A percentile compares a stretch with the other conserved stretches of the same genome.
Conservation (phyloP, 1,284 basidiomycete species). For the Polyporus tsugae region DNA sequence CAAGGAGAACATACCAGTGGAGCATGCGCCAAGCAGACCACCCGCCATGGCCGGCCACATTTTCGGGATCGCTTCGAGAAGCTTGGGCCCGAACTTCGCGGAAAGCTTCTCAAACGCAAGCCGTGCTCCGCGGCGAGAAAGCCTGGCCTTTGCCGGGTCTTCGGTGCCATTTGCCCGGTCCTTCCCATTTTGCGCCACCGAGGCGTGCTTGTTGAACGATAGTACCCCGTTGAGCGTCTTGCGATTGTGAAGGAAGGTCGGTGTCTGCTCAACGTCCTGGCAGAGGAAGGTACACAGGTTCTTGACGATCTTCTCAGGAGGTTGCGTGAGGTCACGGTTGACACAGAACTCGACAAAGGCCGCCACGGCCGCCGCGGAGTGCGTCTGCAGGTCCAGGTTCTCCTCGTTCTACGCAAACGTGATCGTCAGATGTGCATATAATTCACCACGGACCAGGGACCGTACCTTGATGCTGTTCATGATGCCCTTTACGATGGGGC, state of each 20-base stretch:
- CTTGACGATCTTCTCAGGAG: slow-evolving; percentile 94
- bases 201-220: slow-evolving; percentile 61
- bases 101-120: slow-evolving; percentile 87
- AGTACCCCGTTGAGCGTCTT: slow-evolving; percentile 78
- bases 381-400: slow-evolving; percentile 89
- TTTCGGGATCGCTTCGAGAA: slow-evolving; percentile 85
- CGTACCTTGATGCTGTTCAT: slow-evolving; percentile 97
- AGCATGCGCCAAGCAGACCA: slow-evolving; percentile 76
- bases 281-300: slow-evolving; percentile 98
- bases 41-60: slow-evolving; percentile 95
- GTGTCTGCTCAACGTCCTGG: slow-evolving; percentile 89
- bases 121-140: slow-evolving; percentile 86
- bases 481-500: slow-evolving; percentile 94
- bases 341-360: slow-evolving; percentile 90
- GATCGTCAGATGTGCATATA: neutral
- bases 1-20: slow-evolving; percentile 55
- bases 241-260: slow-evolving; percentile 81
- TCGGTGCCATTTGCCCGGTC: slow-evolving; percentile 51
- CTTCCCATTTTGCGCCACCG: slow-evolving; percentile 49
- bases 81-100: slow-evolving; percentile 73
- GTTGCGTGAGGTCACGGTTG: slow-evolving; percentile 66
- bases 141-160: slow-evolving; percentile 59
- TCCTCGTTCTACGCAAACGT: slow-evolving; percentile 78
- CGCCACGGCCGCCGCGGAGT: slow-evolving; percentile 89
- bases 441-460: too few species aligned